These are phyloP conservation scores for Lasiosphaeria miniovina DNA, from an alignment of 495 filamentous ascomycete species.

Conservation along the genomic window DNA sequence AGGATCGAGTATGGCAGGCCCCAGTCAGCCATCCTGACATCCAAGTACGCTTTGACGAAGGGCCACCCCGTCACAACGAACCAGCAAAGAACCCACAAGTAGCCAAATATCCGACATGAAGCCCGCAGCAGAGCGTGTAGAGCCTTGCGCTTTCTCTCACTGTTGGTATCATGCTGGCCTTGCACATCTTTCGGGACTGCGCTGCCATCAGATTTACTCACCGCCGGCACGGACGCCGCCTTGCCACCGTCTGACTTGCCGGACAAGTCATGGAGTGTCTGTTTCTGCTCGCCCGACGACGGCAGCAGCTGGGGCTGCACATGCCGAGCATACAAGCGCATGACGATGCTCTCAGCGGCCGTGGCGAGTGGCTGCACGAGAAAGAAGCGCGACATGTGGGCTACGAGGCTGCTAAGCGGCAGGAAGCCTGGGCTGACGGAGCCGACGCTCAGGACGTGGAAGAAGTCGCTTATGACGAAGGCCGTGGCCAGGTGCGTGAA, in stretches of 20 bases:
- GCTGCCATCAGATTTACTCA: too few relatives aligned
- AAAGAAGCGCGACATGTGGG: constrained; percentile 32
- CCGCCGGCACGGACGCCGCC: not conserved
- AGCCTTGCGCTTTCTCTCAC: not conserved
- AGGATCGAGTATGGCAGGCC: constrained; percentile 13
- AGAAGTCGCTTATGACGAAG: constrained; percentile 32
- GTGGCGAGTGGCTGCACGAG: constrained; percentile 30
- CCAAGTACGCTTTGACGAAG: constrained; percentile 14
- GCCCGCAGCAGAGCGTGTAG: not conserved
- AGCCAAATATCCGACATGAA: constrained; percentile 8
- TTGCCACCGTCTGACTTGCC: not conserved
- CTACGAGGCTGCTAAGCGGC: constrained; percentile 21
- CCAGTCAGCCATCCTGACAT: constrained; percentile 13
- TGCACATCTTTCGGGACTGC: not conserved
- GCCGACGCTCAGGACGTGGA: constrained; percentile 30
- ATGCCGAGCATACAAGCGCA: not conserved
- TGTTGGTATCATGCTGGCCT: not conserved
- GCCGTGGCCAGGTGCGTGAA: constrained; percentile 35
- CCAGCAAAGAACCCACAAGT: constrained; percentile 17
- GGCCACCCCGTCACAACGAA: constrained; percentile 12
- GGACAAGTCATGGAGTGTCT: not conserved
- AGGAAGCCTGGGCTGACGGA: constrained; percentile 18
- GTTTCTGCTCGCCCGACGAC: not conserved
- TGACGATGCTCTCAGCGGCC: constrained; percentile 25
- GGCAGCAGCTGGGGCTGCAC: not conserved